These are phyloP conservation scores for Fonsecaea monophora DNA, from an alignment of 2,329 filamentous ascomycete genomes.

Conservation along the genomic window DNA sequence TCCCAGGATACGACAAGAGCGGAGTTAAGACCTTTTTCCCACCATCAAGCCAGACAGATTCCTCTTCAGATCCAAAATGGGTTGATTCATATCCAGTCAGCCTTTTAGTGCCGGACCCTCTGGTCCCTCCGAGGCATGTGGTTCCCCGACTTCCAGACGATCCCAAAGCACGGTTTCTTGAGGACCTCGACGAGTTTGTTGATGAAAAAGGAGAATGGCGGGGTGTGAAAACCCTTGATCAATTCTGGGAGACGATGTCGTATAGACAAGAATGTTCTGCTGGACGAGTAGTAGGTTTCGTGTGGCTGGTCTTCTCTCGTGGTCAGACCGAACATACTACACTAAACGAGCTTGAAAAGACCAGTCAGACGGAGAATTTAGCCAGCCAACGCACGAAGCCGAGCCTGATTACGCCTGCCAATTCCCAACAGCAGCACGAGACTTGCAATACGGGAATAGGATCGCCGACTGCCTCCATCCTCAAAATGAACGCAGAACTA, in stretches of 20 bases:
- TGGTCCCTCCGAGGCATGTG: conserved; percentile 76
- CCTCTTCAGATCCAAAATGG: conserved; percentile 53
- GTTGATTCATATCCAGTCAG: conserved; percentile 73
- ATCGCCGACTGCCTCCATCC: background rate
- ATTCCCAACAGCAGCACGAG: conserved; percentile 15
- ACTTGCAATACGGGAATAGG: background rate
- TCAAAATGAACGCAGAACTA: conserved; percentile 8
- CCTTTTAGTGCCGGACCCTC: conserved; percentile 65
- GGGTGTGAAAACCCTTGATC: conserved; percentile 80
- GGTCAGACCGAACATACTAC: conserved; percentile 42
- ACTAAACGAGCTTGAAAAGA: conserved; percentile 13
- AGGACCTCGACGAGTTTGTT: conserved; percentile 82
- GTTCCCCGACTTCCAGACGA: conserved; percentile 94
- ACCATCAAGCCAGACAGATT: conserved; percentile 50
- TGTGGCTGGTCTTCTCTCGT: conserved; percentile 86
- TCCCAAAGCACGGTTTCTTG: conserved; percentile 86
- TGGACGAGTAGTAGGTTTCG: conserved; percentile 87
- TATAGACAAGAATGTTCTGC: conserved; percentile 95
- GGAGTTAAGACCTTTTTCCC: conserved; percentile 84
- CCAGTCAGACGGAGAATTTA: background rate
- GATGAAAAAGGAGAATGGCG: conserved; percentile 75
- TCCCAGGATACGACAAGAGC: conserved; percentile 83
- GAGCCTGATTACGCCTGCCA: conserved; percentile 18
- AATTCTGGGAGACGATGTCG: conserved; percentile 99
- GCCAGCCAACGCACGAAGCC: background rate